A percentile compares a stretch with the other conserved stretches of the same genome.
phyloP scores from a whole-genome alignment of 2,329 filamentous ascomycete genomes.

The Xylariales sp. region DNA sequence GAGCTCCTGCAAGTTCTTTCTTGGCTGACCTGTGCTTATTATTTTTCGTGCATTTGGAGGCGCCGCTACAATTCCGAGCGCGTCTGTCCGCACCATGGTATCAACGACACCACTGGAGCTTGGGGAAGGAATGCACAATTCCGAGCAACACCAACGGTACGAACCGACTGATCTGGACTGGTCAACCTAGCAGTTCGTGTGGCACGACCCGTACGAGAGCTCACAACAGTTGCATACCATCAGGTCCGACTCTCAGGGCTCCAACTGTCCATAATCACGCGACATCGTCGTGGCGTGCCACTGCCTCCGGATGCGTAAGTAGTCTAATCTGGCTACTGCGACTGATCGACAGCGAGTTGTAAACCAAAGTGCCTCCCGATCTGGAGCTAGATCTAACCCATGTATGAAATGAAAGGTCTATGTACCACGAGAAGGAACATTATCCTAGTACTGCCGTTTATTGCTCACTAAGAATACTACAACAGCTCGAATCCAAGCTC shows the following conservation, averaged over 20 bases:
- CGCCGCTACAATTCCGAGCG: no score
- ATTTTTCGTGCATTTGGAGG: no score
- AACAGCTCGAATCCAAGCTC: no score
- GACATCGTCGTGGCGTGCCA: slow-evolving; percentile 6
- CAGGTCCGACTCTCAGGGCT: not conserved
- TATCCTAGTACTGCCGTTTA: no score
- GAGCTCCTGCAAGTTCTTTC: no score
- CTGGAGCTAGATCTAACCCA: not conserved
- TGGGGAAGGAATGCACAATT: no score
- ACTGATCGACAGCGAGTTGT: not conserved
- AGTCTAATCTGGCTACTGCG: not conserved
- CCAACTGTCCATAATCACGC: slow-evolving; percentile 1
- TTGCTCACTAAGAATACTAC: no score
- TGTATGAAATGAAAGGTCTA: not conserved
- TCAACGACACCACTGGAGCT: no score
- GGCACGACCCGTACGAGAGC: no score
- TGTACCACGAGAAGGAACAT: no score
- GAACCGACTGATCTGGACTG: slow-evolving; percentile 6
- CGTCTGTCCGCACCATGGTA: no score
- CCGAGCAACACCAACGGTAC: not conserved
- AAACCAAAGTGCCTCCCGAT: not conserved
- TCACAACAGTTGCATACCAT: slow-evolving; percentile 7
- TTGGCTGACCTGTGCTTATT: no score
- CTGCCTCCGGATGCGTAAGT: not conserved
- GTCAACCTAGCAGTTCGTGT: not conserved